phyloP scores from a whole-genome alignment of 805 yeast genomes.

The Maudiozyma serrabonitensis region DNA sequence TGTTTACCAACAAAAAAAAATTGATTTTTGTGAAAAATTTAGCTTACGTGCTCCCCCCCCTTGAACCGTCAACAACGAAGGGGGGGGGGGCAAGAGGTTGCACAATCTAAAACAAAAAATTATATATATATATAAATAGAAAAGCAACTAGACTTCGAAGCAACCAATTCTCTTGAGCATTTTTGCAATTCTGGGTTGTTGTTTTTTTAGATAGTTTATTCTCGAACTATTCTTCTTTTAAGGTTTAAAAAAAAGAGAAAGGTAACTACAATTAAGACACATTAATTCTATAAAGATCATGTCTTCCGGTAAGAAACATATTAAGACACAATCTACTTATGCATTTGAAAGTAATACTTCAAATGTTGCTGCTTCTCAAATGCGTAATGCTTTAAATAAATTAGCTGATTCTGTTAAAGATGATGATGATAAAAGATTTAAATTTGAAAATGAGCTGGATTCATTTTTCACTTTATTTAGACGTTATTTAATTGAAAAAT shows the following conservation, averaged over 20 bases:
- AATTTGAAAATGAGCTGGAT: conserved; percentile 78
- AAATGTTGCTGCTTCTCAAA: conserved; percentile 91
- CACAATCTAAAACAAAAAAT: no score
- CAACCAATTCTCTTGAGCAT: no score
- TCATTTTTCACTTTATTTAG: conserved; percentile 87
- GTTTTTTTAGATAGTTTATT: no score
- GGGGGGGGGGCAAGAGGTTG: neutral
- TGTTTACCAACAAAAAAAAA: no score
- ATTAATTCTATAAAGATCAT: neutral
- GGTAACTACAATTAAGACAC: no score
- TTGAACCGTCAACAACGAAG: neutral
- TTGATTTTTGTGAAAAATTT: no score
- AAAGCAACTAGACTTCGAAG: neutral
- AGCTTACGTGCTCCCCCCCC: neutral
- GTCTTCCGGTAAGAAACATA: conserved; percentile 29
- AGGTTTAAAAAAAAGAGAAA: no score
- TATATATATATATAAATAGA: neutral
- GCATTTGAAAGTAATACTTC: conserved; percentile 94
- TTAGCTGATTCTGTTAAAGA: conserved; percentile 73
- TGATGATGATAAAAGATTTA: conserved; percentile 34
- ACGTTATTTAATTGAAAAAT: conserved; percentile 83
- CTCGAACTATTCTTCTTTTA: no score
- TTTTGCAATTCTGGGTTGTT: no score
- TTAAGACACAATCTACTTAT: conserved; percentile 35
- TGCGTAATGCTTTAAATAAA: conserved; percentile 91